phyloP scores from a whole-genome alignment of 139 green algal species.

The Chlamydomonas sp. region DNA sequence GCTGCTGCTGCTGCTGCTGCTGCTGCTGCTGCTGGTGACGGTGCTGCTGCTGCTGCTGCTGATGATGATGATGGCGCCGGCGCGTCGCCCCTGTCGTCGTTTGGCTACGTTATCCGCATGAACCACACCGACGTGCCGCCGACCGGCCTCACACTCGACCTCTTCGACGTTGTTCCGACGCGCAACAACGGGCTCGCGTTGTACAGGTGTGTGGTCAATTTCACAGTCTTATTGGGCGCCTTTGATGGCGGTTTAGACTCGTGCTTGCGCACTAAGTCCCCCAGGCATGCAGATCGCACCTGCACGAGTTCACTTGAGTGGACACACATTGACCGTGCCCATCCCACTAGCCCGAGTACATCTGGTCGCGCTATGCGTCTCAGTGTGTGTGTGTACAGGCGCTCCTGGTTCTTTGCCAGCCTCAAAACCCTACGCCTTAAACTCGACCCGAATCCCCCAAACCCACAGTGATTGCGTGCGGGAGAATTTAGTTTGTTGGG shows the following conservation, averaged over 20 bases:
- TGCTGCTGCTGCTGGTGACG: not conserved
- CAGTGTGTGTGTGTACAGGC: too few species aligned
- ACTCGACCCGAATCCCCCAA: not conserved
- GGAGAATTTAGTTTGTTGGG: too few species aligned
- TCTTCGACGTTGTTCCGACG: slow-evolving; percentile 52
- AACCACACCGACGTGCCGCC: slow-evolving; percentile 66
- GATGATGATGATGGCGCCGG: not conserved
- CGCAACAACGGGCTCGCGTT: slow-evolving; percentile 28
- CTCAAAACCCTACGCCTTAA: not conserved
- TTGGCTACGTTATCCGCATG: slow-evolving; percentile 38
- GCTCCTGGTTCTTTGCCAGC: slow-evolving; percentile 19
- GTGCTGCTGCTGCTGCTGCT: not conserved
- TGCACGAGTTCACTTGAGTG: too few species aligned
- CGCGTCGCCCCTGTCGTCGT: not conserved
- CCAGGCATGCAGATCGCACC: too few species aligned
- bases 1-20: not conserved
- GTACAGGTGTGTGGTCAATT: too few species aligned
- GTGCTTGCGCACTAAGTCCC: too few species aligned
- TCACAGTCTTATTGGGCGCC: too few species aligned
- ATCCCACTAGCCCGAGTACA: too few species aligned
- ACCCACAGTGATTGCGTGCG: too few species aligned
- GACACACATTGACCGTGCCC: too few species aligned
- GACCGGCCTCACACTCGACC: slow-evolving; percentile 48
- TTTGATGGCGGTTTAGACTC: too few species aligned
- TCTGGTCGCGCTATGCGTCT: too few species aligned